phyloP scores from a whole-genome alignment of 2,329 filamentous ascomycete species.

The Monascus ruber region DNA sequence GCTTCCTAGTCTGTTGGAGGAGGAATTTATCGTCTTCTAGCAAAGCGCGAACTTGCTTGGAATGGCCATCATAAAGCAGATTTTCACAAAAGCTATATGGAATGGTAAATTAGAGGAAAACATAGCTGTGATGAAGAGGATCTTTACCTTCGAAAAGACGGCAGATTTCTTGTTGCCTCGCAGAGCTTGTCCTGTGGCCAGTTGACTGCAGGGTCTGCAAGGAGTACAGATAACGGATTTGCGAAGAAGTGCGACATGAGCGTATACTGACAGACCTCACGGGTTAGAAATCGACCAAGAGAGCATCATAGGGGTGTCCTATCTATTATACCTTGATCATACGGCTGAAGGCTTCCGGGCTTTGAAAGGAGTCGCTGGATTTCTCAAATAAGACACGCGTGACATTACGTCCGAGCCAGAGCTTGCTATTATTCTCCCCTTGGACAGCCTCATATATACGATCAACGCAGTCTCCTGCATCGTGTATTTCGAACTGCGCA shows the following conservation, averaged over 20 bases:
- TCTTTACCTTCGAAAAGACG: slow-evolving; percentile 42
- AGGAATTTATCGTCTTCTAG: slow-evolving; percentile 41
- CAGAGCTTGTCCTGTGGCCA: slow-evolving; percentile 33
- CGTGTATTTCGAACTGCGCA: slow-evolving; percentile 42
- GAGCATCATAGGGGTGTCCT: not conserved
- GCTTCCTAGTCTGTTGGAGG: slow-evolving; percentile 27
- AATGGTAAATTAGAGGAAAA: slow-evolving; percentile 6
- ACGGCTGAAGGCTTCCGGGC: slow-evolving; percentile 43
- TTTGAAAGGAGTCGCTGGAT: slow-evolving; percentile 50
- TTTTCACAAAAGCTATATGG: slow-evolving; percentile 28
- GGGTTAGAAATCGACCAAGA: no score
- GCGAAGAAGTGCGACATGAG: slow-evolving; percentile 56
- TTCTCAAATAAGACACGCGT: slow-evolving; percentile 42
- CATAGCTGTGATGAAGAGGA: not conserved
- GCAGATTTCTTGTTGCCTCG: slow-evolving; percentile 45
- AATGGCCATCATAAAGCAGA: slow-evolving; percentile 27
- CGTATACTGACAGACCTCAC: slow-evolving; percentile 36
- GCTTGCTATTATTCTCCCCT: slow-evolving; percentile 18
- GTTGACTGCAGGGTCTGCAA: slow-evolving; percentile 19
- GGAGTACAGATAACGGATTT: slow-evolving; percentile 44
- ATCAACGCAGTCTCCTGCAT: slow-evolving; percentile 36
- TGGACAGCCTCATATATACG: slow-evolving; percentile 31
- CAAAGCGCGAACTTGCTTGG: slow-evolving; percentile 29
- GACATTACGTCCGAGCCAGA: slow-evolving; percentile 45
- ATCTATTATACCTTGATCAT: slow-evolving; percentile 35